These are phyloP conservation scores for Pseudogymnoascus sp. DNA, from an alignment of 2,329 filamentous ascomycete species.

Conservation along the genomic window DNA sequence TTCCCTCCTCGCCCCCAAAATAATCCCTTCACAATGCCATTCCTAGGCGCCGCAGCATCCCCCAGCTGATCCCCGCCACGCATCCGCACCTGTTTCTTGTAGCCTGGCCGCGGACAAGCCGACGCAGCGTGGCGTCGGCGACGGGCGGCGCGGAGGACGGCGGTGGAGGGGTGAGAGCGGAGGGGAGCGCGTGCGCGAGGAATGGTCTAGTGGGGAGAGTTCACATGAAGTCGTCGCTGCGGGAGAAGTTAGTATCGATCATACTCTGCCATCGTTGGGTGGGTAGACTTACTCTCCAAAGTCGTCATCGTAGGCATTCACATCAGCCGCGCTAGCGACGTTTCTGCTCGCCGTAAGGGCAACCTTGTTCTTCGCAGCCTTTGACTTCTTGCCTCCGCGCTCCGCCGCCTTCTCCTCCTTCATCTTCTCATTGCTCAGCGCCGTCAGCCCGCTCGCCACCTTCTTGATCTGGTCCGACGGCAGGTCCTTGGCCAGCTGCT, in stretches of 20 bases:
- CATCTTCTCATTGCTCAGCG: slow-evolving; percentile 94
- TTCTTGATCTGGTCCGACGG: slow-evolving; percentile 96
- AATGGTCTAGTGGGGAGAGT: slow-evolving; percentile 18
- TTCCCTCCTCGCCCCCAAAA: background rate
- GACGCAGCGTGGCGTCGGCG: background rate
- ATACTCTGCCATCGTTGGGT: too few relatives aligned
- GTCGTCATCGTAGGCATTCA: slow-evolving; percentile 72
- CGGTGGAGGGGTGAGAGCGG: background rate
- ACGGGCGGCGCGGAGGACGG: slow-evolving; percentile 4
- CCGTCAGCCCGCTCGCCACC: slow-evolving; percentile 78
- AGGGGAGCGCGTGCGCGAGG: slow-evolving; percentile 4
- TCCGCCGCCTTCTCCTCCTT: slow-evolving; percentile 94
- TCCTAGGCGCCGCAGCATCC: slow-evolving; percentile 2
- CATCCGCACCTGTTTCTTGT: background rate
- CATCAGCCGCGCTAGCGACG: slow-evolving; percentile 55
- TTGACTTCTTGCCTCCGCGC: slow-evolving; percentile 92
- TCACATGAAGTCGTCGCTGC: slow-evolving; percentile 69
- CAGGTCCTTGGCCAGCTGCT: slow-evolving; percentile 79
- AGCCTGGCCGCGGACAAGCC: background rate
- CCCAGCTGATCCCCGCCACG: background rate
- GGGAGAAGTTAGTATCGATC: slow-evolving; percentile 18
- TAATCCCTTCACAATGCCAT: background rate
- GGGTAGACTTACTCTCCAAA: slow-evolving; percentile 69
- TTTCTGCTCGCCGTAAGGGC: slow-evolving; percentile 61
- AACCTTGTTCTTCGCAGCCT: slow-evolving; percentile 93